Evolutionary conservation across 2,329 filamentous ascomycete genomes (phyloP).

Genomic region (Emergomyces orientalis): DNA sequence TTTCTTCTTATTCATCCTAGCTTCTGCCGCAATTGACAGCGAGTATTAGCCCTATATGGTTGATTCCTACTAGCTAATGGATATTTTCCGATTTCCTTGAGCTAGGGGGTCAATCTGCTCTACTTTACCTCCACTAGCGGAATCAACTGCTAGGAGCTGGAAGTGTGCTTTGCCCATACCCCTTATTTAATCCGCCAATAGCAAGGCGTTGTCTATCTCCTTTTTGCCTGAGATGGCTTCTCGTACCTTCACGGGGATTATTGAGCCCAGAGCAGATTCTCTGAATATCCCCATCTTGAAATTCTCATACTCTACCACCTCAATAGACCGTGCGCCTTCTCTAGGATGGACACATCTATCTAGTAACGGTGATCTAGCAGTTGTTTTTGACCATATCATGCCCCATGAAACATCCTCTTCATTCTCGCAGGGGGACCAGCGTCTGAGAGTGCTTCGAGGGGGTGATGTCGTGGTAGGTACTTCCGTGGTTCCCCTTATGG

Average conservation of each 20-base stretch:
- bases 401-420: conserved; percentile 6
- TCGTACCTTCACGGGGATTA: background rate
- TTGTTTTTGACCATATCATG: conserved; percentile 27
- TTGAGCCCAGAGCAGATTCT: conserved; percentile 4
- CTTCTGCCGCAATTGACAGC: background rate
- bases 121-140: background rate
- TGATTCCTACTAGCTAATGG: background rate
- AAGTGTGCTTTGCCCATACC: background rate
- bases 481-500: background rate
- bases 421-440: conserved; percentile 17
- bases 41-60: background rate
- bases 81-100: background rate
- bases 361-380: conserved; percentile 28
- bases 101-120: background rate
- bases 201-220: background rate
- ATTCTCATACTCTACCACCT: conserved; percentile 37
- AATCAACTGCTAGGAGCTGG: background rate
- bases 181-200: background rate
- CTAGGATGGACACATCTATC: conserved; percentile 39
- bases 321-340: conserved; percentile 29
- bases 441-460: conserved; percentile 30
- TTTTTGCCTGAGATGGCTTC: conserved; percentile 3
- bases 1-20: background rate
- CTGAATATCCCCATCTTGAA: conserved; percentile 25
- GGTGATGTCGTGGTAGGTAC: conserved; percentile 28